A percentile compares a stretch with the other conserved stretches of the same genome.
These are phyloP conservation scores for Stephania yunnanensis DNA, from an alignment of 164 flowering plant genomes.

Conservation along the genomic window DNA sequence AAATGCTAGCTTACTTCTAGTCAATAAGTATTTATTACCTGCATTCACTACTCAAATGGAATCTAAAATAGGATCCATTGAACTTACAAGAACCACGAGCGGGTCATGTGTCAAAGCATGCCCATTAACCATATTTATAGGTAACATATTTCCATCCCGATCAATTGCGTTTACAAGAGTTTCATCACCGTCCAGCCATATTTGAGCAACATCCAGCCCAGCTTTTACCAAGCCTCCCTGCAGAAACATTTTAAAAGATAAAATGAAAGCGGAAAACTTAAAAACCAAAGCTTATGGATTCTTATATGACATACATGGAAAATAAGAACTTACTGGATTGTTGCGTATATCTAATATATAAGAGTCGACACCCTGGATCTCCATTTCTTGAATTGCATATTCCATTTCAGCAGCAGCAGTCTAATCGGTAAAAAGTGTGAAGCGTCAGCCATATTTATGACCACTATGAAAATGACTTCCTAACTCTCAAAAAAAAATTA, in stretches of 20 bases:
- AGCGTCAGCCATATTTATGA: neutral
- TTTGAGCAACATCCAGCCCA: conserved; percentile 94
- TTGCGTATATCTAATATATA: conserved; percentile 88
- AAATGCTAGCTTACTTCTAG: neutral
- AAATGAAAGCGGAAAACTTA: neutral
- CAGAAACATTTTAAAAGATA: conserved; percentile 1
- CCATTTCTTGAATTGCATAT: conserved; percentile 70
- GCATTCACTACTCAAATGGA: neutral
- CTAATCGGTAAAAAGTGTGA: conserved; percentile 28
- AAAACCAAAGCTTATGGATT: neutral
- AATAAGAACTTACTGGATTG: conserved; percentile 57
- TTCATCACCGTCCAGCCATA: conserved; percentile 98
- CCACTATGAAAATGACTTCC: neutral
- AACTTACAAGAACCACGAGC: conserved; percentile 88
- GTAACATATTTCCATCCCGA: conserved; percentile 71
- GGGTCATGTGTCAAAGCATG: conserved; percentile 96
- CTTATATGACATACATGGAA: conserved; percentile 3
- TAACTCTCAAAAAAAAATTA: neutral
- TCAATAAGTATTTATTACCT: neutral
- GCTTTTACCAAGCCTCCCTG: conserved; percentile 94
- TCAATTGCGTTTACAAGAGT: conserved; percentile 92
- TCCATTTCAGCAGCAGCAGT: conserved; percentile 89
- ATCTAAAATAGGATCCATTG: neutral
- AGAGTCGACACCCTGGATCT: conserved; percentile 74
- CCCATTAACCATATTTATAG: conserved; percentile 74